Evolutionary conservation across 106 monocot genomes (phyloP), one percentile per base, ranked within the genome.

Genomic region (Phalaenopsis aphrodite): DNA sequence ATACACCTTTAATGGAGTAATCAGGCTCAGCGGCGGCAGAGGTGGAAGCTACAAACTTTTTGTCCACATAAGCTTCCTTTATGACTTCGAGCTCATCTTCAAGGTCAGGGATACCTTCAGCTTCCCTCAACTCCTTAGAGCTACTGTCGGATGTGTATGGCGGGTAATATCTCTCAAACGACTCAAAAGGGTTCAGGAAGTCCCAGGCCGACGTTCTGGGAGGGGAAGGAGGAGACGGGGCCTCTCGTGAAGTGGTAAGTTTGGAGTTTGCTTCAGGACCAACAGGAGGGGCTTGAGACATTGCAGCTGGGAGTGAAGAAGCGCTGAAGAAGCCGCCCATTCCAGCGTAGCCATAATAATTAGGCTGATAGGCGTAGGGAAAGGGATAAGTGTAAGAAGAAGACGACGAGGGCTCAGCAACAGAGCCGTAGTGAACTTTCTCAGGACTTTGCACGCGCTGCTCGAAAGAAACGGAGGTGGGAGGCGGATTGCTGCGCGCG

Each of bases 21-120:
- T 55, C 41, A 18, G 52, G 66, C 37, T 38, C 37, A 21, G 56
- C 16, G 41, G 74, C 37, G 14, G 57, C 23, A 58, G 91, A 81
- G 2, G 79, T 72, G 36, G 82, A 86, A 72, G 87, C 68, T 6
- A 52, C 76, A 30, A 69, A 84, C 55, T 90, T 96, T 72, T 69
- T 67, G 30, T 91, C 96, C 3, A 82, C 83, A 38, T 93, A 88
- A 18, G 87, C 94, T 77, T 95, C 95, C 79, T 93, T 99, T 5
- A 89, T 85, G 41, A 93, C 88, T 80, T 85, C 90, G 1, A 65
- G 71, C 74, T 83, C 91, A 41, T 87, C 90, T 39, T 97, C 96
- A 61, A 99, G 86, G 24, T 99, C 99, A 1, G 99, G 99, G 43
- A 99, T 95, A 10, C 99, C 99, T 79, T 99, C 99, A 74, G 89